Evolutionary conservation across 1,139 yeast species (phyloP), one percentile per base, ranked within the genome.

Genomic region (Insectozyma bohioensis): DNA sequence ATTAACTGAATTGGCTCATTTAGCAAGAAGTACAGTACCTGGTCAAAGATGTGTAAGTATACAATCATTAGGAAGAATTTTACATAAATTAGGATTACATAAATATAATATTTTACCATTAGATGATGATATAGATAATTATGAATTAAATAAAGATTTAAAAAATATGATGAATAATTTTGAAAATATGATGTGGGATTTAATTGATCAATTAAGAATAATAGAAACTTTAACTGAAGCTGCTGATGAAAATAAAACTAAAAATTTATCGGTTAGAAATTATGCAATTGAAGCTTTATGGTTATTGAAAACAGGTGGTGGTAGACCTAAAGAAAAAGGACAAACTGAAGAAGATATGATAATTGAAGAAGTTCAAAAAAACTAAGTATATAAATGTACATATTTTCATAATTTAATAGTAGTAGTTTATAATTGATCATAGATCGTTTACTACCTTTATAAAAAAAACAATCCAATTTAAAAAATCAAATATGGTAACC

Each of bases 221-320:
- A 61, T 86, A n/a, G 92, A 85, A 14, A 67, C 87, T 1, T 56
- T 92, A 19, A 67, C 78, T 26, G 85, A 82, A 37, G 87, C 92
- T 7, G 76, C 95, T 0, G 84, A 83, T 46, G 96, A 86, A 37
- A 55, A 58, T 9, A 64, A 61, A 31, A 81, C 92, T 1, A 66
- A 62, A 17, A 85, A 85, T 52, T 43, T 90, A 27, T 85, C 92
- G 18, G 90, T 90, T 3, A 67, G 88, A 42, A 85, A 78, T 45
- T 85, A 88, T 51, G 96, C 97, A 1, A 72, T 85, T 14, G 98
- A 92, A 46, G 97, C 97, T 0, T 68, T 92, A 26, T 92, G 97
- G 97, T 65, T 90, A 34, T 87, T 95, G 92, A 80, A 73, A 47
- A 75, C 80, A 49, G 88, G 85, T n/a, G 85, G 85, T 4, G 88